A percentile compares a stretch with the other conserved stretches of the same genome.
These are phyloP conservation scores for Penicillium sp. DNA, from an alignment of 2,329 filamentous ascomycete species.

Conservation along the genomic window DNA sequence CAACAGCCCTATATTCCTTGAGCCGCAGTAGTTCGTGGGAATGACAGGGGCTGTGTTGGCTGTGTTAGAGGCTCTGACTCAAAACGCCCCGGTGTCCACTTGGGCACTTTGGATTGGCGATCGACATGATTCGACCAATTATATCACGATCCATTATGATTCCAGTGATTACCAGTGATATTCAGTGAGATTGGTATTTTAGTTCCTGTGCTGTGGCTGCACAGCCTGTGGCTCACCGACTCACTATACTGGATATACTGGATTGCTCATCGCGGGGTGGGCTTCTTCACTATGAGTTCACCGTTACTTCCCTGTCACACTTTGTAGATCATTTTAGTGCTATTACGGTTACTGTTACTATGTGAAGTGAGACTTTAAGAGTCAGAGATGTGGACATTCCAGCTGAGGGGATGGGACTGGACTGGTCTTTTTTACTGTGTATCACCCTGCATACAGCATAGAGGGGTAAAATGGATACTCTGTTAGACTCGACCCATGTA, in stretches of 20 bases:
- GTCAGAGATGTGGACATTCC: background rate
- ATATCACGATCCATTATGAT: background rate
- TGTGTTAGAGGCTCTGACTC: constrained; percentile 1
- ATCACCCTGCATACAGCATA: background rate
- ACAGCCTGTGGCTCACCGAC: constrained; percentile 6
- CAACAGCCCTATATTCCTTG: background rate
- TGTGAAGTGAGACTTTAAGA: background rate
- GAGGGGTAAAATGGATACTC: constrained; percentile 2
- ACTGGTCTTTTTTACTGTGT: background rate
- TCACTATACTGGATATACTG: background rate
- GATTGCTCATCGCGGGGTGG: background rate
- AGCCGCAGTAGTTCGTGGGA: background rate
- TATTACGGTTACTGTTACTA: background rate
- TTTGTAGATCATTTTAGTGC: background rate
- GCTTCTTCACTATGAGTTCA: background rate
- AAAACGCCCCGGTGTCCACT: background rate
- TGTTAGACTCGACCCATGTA: too few species aligned
- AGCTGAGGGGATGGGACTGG: constrained; percentile 1
- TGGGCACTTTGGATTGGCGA: background rate
- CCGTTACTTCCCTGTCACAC: background rate
- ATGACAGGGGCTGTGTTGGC: background rate
- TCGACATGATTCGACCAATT: background rate
- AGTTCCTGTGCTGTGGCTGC: background rate
- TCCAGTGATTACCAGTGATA: background rate
- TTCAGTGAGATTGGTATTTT: background rate